Evolutionary conservation across 2,329 filamentous ascomycete species (phyloP).

Genomic region (Drechslera avenae): DNA sequence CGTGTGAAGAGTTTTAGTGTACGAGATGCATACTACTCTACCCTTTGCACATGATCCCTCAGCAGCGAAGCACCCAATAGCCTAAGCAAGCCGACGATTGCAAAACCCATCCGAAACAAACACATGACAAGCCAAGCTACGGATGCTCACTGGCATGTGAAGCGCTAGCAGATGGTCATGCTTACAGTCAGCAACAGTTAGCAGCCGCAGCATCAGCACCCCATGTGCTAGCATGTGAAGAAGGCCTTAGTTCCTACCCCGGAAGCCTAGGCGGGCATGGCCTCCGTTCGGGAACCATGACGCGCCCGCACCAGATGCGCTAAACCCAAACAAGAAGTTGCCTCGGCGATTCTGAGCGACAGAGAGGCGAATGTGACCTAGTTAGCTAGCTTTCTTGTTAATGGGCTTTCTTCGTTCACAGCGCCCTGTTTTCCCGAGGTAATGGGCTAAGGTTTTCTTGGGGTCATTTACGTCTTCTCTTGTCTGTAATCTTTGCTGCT

Average conservation of each 20-base stretch:
- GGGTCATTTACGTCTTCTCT: not conserved
- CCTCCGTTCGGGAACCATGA: constrained; percentile 2
- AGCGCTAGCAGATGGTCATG: constrained; percentile 1
- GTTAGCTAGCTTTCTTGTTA: not conserved
- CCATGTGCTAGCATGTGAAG: constrained; percentile 28
- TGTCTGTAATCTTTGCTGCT: too few relatives aligned
- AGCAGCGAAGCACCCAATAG: not conserved
- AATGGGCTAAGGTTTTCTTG: too few relatives aligned
- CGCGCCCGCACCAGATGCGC: constrained; percentile 16
- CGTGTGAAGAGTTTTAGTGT: too few relatives aligned
- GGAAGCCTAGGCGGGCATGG: constrained; percentile 1
- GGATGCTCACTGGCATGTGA: constrained; percentile 9
- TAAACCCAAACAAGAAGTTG: constrained; percentile 16
- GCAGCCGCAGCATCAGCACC: not conserved
- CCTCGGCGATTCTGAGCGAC: constrained; percentile 17
- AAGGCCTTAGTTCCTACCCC: constrained; percentile 3
- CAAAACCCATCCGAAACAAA: not conserved
- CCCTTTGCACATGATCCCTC: not conserved
- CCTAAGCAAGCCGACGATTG: too few relatives aligned
- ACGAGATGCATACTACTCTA: too few relatives aligned
- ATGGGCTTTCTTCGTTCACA: not conserved
- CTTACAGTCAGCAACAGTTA: not conserved
- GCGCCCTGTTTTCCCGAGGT: too few relatives aligned
- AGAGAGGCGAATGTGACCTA: constrained; percentile 18
- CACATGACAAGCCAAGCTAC: constrained; percentile 2